These are phyloP conservation scores for Candida incommunis DNA, from an alignment of 805 yeast species.

Conservation along the genomic window DNA sequence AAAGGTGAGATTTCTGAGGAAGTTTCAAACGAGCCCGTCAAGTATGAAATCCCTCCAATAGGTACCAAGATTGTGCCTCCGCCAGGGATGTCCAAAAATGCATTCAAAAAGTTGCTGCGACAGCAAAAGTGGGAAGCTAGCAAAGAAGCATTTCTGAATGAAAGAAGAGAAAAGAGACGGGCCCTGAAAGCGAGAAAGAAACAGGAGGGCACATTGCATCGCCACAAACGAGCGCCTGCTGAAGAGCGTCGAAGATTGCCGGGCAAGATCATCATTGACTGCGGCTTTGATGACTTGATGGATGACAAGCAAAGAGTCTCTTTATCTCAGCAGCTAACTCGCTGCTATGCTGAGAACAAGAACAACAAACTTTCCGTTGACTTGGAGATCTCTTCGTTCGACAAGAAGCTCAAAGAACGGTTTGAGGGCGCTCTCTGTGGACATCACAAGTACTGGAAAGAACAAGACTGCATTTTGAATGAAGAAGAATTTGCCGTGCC, in stretches of 20 bases:
- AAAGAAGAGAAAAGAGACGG: conserved; percentile 42
- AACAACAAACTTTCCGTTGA: conserved; percentile 43
- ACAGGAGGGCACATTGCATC: conserved; percentile 11
- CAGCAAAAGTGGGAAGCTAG: conserved; percentile 45
- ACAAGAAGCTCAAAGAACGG: conserved; percentile 48
- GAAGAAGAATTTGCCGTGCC: conserved; percentile 26
- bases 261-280: conserved; percentile 58
- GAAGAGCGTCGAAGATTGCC: conserved; percentile 22
- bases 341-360: conserved; percentile 70
- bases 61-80: conserved; percentile 32
- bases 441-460: conserved; percentile 56
- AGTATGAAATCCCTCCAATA: neutral
- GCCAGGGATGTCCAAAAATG: conserved; percentile 75
- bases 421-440: conserved; percentile 46
- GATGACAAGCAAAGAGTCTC: conserved; percentile 54
- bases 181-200: conserved; percentile 18
- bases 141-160: conserved; percentile 43
- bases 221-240: conserved; percentile 5
- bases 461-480: conserved; percentile 39
- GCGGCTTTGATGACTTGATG: conserved; percentile 87
- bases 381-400: conserved; percentile 49
- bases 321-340: conserved; percentile 62
- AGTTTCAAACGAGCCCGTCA: neutral
- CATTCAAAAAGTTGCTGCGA: conserved; percentile 64
- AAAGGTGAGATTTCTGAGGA: too few species aligned